Evolutionary conservation across 371 early-diverging fungal species (phyloP).

Genomic region (Gilbertella persicaria): DNA sequence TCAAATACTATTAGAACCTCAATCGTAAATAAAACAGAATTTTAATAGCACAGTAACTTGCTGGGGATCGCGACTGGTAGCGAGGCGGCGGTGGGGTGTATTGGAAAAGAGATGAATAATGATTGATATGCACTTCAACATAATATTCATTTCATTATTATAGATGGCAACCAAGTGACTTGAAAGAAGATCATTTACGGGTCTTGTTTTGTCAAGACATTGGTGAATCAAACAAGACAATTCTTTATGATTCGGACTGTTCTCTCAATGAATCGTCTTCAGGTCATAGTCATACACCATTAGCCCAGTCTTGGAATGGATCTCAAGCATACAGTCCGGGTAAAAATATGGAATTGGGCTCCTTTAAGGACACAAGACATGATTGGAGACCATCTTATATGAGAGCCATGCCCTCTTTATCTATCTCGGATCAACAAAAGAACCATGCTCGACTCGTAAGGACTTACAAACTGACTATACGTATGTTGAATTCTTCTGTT

Average conservation of each 20-base stretch:
- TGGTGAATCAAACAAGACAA: constrained; percentile 45
- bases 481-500: neutral
- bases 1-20: constrained; percentile 38
- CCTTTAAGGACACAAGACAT: constrained; percentile 30
- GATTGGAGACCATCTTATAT: constrained; percentile 39
- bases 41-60: neutral
- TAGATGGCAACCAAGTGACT: constrained; percentile 37
- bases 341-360: constrained; percentile 22
- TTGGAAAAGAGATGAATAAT: neutral
- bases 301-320: constrained; percentile 47
- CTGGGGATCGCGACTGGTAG: neutral
- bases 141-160: neutral
- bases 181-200: constrained; percentile 38
- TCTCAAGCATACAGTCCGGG: constrained; percentile 12
- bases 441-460: constrained; percentile 19
- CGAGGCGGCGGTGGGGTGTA: neutral
- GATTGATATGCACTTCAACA: neutral
- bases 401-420: constrained; percentile 31
- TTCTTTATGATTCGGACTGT: constrained; percentile 44
- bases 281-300: constrained; percentile 8
- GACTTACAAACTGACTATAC: neutral
- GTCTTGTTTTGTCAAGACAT: constrained; percentile 46
- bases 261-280: constrained; percentile 11
- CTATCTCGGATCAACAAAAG: constrained; percentile 26
- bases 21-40: constrained; percentile 36